phyloP scores from a whole-genome alignment of 148 eudicot species.

The Hydrangea macrophylla region DNA sequence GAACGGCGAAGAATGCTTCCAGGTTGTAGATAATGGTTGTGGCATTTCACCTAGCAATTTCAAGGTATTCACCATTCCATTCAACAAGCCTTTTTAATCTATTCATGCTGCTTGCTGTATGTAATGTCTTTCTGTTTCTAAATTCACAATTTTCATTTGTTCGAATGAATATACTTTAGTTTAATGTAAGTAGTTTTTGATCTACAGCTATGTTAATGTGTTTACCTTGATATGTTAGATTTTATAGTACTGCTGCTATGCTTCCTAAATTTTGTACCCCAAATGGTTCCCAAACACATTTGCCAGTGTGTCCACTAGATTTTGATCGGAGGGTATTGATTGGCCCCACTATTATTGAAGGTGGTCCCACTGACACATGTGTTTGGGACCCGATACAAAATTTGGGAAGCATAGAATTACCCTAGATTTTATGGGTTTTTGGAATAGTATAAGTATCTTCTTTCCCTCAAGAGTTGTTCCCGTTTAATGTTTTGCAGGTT shows the following conservation, averaged over 20 bases:
- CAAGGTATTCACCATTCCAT: slow-evolving; percentile 34
- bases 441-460: neutral
- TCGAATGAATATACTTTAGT: neutral
- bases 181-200: neutral
- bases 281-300: too few relatives aligned
- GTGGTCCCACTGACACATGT: too few relatives aligned
- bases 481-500: slow-evolving; percentile 44
- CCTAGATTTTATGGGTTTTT: neutral
- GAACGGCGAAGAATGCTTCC: slow-evolving; percentile 71
- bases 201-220: too few relatives aligned
- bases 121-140: neutral
- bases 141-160: neutral
- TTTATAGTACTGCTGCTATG: too few relatives aligned
- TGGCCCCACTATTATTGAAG: too few relatives aligned
- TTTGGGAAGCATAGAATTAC: too few relatives aligned
- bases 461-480: neutral
- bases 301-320: too few relatives aligned
- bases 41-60: slow-evolving; percentile 79
- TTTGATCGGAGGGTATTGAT: too few relatives aligned
- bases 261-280: too few relatives aligned
- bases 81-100: neutral
- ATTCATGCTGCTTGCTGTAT: too few relatives aligned
- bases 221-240: too few relatives aligned
- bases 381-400: too few relatives aligned
- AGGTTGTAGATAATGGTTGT: slow-evolving; percentile 81